phyloP scores from a whole-genome alignment of 2,329 filamentous ascomycete genomes.

The Hortaea werneckii region DNA sequence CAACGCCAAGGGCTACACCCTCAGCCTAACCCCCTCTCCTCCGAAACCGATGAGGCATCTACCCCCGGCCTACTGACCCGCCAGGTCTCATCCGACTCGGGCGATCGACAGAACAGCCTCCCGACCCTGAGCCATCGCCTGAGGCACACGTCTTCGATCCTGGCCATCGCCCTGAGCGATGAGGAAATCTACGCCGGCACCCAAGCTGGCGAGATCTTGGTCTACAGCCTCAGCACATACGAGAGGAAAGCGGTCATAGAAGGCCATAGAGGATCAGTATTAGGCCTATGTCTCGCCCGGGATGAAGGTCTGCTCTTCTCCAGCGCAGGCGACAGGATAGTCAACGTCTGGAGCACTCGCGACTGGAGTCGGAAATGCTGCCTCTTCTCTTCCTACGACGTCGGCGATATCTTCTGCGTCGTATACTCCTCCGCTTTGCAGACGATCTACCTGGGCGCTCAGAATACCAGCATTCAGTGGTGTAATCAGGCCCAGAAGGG shows the following conservation, averaged over 20 bases:
- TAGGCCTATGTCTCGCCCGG: constrained; percentile 70
- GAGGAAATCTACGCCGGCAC: constrained; percentile 83
- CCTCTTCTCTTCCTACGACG: constrained; percentile 86
- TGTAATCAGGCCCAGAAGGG: constrained; percentile 40
- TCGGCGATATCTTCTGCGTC: constrained; percentile 94
- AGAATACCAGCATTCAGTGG: constrained; percentile 95
- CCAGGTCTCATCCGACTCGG: constrained; percentile 15
- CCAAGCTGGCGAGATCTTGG: constrained; percentile 82
- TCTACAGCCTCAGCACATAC: constrained; percentile 84
- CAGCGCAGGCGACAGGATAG: constrained; percentile 82
- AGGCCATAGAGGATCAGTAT: constrained; percentile 83
- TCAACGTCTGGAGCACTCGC: constrained; percentile 83
- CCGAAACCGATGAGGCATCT: constrained; percentile 8
- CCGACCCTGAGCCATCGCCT: constrained; percentile 67
- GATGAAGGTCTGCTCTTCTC: constrained; percentile 75
- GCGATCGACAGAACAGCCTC: constrained; percentile 13
- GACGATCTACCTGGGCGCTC: constrained; percentile 82
- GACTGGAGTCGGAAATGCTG: constrained; percentile 72
- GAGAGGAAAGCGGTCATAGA: constrained; percentile 69
- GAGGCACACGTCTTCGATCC: constrained; percentile 66
- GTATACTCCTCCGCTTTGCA: constrained; percentile 70
- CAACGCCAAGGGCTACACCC: neutral
- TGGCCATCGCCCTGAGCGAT: constrained; percentile 72
- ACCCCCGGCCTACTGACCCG: constrained; percentile 7
- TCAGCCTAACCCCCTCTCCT: neutral